These are phyloP conservation scores for Rutstroemia sydowiana DNA, from an alignment of 2,329 filamentous ascomycete genomes.

Conservation along the genomic window DNA sequence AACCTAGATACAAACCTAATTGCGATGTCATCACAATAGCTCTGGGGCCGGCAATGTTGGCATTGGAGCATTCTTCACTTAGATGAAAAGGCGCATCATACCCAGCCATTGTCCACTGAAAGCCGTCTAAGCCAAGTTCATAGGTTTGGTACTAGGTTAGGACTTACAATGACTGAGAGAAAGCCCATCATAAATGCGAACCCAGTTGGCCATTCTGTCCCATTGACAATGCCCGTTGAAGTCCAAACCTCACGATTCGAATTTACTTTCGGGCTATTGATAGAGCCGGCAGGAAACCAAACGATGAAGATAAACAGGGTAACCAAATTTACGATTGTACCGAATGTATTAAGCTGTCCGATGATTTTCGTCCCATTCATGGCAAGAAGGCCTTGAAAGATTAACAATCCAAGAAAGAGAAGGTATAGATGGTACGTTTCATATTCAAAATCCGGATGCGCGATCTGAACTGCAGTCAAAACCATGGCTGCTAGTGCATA, in stretches of 20 bases:
- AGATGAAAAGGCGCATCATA: constrained; percentile 60
- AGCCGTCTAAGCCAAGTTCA: neutral
- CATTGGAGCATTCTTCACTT: constrained; percentile 59
- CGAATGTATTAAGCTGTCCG: constrained; percentile 11
- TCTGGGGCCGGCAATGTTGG: constrained; percentile 56
- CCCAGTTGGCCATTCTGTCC: constrained; percentile 51
- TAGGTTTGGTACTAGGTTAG: neutral
- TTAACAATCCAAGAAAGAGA: constrained; percentile 26
- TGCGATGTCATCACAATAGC: constrained; percentile 57
- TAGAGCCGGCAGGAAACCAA: constrained; percentile 14
- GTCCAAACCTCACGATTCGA: constrained; percentile 10
- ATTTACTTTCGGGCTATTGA: constrained; percentile 10
- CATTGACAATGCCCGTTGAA: constrained; percentile 39
- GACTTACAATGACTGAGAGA: constrained; percentile 44
- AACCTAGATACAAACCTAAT: constrained; percentile 51
- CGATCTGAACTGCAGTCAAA: constrained; percentile 29
- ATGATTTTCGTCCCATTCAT: constrained; percentile 31
- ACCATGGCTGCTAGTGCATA: constrained; percentile 32
- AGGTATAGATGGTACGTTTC: constrained; percentile 32
- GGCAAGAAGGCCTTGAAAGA: constrained; percentile 29
- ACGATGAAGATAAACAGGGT: constrained; percentile 31
- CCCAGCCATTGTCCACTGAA: constrained; percentile 38
- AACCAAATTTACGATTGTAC: constrained; percentile 25
- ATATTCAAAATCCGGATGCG: constrained; percentile 28
- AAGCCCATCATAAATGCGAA: constrained; percentile 57